These are phyloP conservation scores for Ogataea nonfermentans DNA, from an alignment of 805 yeast species.

Conservation along the genomic window DNA sequence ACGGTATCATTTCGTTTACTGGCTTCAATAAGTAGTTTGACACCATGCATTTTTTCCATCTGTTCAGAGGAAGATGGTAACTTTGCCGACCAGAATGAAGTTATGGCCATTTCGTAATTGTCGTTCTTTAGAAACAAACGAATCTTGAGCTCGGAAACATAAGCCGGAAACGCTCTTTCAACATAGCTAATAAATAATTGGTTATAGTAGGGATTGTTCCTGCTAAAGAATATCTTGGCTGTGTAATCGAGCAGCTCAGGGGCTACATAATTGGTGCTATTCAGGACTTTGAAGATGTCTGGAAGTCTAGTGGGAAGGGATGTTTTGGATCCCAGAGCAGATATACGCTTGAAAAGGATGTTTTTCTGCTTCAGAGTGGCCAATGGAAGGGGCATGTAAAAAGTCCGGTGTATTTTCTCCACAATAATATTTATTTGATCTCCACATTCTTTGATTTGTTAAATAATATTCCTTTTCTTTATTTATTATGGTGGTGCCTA, in stretches of 20 bases:
- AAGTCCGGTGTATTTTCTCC: not conserved
- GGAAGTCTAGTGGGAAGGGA: not conserved
- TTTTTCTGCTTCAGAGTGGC: not conserved
- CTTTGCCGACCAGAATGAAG: constrained; percentile 18
- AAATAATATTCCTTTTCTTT: not conserved
- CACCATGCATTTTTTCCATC: constrained; percentile 10
- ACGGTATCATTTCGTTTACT: constrained; percentile 23
- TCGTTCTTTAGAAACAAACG: constrained; percentile 15
- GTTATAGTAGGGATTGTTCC: constrained; percentile 7
- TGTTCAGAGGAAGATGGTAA: not conserved
- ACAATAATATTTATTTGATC: not conserved
- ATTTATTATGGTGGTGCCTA: not conserved
- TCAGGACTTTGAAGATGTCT: not conserved
- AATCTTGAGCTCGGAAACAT: constrained; percentile 14
- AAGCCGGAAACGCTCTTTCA: not conserved
- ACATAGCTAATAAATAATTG: constrained; percentile 16
- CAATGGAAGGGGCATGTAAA: not conserved
- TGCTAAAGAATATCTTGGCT: constrained; percentile 14
- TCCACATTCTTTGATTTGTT: constrained; percentile 3
- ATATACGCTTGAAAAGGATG: not conserved
- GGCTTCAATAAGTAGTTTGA: constrained; percentile 21
- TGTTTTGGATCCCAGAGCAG: not conserved
- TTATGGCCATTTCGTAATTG: constrained; percentile 27
- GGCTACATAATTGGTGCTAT: not conserved
- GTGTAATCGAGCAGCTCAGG: not conserved